phyloP scores from a whole-genome alignment of 768 basidiomycete species.

The Tulasnella sp. region DNA sequence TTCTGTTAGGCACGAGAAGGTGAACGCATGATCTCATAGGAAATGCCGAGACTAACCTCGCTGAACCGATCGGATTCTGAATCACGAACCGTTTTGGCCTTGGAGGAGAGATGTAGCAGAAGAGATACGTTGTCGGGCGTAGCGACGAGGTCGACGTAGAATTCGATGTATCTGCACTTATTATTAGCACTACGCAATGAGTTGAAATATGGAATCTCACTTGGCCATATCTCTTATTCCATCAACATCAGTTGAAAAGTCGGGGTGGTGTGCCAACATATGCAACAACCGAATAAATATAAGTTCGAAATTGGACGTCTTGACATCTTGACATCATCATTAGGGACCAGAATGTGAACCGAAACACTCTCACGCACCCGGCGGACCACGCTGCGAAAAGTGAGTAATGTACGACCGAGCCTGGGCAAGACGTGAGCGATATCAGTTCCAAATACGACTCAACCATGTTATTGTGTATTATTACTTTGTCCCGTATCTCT shows the following conservation, averaged over 20 bases:
- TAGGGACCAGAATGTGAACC: neutral
- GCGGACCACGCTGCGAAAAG: conserved; percentile 9
- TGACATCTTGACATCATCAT: conserved; percentile 31
- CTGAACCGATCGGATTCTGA: conserved; percentile 50
- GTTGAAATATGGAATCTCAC: conserved; percentile 33
- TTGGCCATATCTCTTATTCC: conserved; percentile 67
- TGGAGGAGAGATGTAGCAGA: conserved; percentile 67
- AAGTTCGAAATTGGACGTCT: conserved; percentile 61
- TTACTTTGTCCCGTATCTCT: conserved; percentile 61
- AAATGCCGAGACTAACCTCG: conserved; percentile 37
- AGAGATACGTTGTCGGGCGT: conserved; percentile 74
- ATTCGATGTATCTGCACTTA: conserved; percentile 62
- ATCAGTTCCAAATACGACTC: neutral
- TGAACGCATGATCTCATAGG: neutral
- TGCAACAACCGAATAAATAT: conserved; percentile 79
- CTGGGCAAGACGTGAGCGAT: neutral
- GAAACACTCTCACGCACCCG: conserved; percentile 12
- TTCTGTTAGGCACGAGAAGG: conserved; percentile 38
- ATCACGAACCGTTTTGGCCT: conserved; percentile 80
- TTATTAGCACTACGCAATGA: conserved; percentile 6
- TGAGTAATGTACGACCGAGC: conserved; percentile 19
- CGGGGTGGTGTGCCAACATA: conserved; percentile 87
- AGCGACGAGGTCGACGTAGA: conserved; percentile 69
- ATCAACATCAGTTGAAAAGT: conserved; percentile 58
- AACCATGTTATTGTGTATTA: no score